phyloP scores from a whole-genome alignment of 257 asterid genomes.

The Voacanga thouarsii region DNA sequence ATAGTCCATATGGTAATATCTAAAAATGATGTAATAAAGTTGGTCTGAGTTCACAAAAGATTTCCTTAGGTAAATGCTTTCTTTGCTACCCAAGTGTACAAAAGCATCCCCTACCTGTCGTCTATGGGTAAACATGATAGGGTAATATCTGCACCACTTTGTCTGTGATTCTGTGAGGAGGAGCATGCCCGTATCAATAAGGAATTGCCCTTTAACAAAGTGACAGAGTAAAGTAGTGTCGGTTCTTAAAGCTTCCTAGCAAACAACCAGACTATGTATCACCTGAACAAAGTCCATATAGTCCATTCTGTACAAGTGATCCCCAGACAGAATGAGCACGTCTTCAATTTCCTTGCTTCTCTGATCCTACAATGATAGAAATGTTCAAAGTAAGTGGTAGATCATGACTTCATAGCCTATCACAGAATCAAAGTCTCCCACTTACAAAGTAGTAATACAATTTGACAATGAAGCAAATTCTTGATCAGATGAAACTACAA shows the following conservation, averaged over 20 bases:
- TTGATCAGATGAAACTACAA: background rate
- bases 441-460: background rate
- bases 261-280: background rate
- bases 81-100: background rate
- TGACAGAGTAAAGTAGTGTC: background rate
- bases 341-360: slow-evolving; percentile 94
- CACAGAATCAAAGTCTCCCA: background rate
- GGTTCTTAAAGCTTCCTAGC: background rate
- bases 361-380: slow-evolving; percentile 54
- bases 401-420: background rate
- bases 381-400: background rate
- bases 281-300: slow-evolving; percentile 95
- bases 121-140: slow-evolving; percentile 77
- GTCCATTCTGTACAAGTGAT: slow-evolving; percentile 97
- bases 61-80: background rate
- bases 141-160: slow-evolving; percentile 96
- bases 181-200: slow-evolving; percentile 9
- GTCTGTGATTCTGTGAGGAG: slow-evolving; percentile 69
- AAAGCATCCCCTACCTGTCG: slow-evolving; percentile 45
- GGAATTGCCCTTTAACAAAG: background rate
- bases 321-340: slow-evolving; percentile 94
- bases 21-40: background rate
- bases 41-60: background rate
- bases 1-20: background rate
- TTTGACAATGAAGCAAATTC: background rate